Conservation (phyloP, 2,329 filamentous ascomycete genomes). For the Alternaria viburni region DNA sequence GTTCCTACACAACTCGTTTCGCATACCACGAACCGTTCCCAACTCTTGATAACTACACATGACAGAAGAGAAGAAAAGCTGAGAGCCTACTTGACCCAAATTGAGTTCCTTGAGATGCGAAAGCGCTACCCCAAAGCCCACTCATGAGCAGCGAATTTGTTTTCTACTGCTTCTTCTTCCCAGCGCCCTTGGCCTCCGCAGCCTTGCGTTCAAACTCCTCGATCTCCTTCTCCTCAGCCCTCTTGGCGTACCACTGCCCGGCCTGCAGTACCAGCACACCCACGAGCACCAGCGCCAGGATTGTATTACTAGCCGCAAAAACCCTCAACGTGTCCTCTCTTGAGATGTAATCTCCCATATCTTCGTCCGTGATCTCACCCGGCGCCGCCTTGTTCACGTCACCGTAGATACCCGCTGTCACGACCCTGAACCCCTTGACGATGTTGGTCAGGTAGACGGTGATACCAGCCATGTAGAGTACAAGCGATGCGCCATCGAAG, state of each 20-base stretch:
- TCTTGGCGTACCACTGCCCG: constrained; percentile 98
- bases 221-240: constrained; percentile 84
- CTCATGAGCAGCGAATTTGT: neutral
- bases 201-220: constrained; percentile 64
- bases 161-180: constrained; percentile 46
- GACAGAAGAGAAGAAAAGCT: neutral
- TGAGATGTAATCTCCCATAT: constrained; percentile 71
- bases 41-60: neutral
- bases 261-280: constrained; percentile 93
- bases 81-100: neutral
- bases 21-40: neutral
- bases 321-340: constrained; percentile 91
- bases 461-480: constrained; percentile 81
- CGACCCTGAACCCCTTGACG: constrained; percentile 87
- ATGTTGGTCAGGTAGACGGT: constrained; percentile 97
- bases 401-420: constrained; percentile 74
- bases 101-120: neutral
- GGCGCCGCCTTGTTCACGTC: constrained; percentile 44
- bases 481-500: constrained; percentile 78
- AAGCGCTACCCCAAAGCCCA: neutral
- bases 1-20: neutral
- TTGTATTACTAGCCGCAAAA: constrained; percentile 92
- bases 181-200: constrained; percentile 38
- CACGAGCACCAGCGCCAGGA: constrained; percentile 87
- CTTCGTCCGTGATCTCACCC: constrained; percentile 36